Evolutionary conservation across 2,329 filamentous ascomycete genomes (phyloP), one percentile per base, ranked within the genome.

Genomic region (Byssothecium circinans): DNA sequence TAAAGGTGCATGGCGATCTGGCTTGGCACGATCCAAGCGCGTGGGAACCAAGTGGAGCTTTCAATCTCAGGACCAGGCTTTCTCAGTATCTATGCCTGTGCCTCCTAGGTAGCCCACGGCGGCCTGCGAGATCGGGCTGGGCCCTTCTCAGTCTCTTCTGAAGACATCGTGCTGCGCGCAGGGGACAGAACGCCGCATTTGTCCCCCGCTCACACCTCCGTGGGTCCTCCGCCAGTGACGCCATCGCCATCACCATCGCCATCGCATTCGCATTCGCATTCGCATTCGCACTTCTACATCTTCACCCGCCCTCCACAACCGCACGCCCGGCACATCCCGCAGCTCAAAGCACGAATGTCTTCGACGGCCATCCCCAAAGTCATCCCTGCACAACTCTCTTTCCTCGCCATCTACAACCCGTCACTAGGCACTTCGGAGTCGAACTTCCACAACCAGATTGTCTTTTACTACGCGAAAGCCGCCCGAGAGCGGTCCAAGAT

Each of bases 381-480:
- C 54, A 76, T 85, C 27, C 91, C 94, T 35, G 92, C 92, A 29
- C 89, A 89, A 66, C 82, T 97, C 23, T 88, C 89, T 61, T 97
- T 94, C 70, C 81, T 99, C 37, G 85, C 92, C 68, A 95, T 99
- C 69, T 99, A 95, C 79, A 97, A 95, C 70, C 94, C 95, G 27
- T 84, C 86, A 5, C 81, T 95, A 36, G 86, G 88, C 61, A 79
- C 68, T 29, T 82, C 81, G 69, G 87, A 91, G 67, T 87, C 90
- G 65, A 87, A 85, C 2, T 75, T 91, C 54, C 77, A 81, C 41
- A 81, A 92, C 60, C 89, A 99, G 74, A 89, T 97, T 54, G 89
- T 96, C 59, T 99, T 96, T 77, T 96, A 95, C 74, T 87, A 88
- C 61, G 90, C 89, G 12, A 64, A 54, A 40, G 60, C 67, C 32